Conservation (phyloP, 2,329 filamentous ascomycete species). For the Chrysoporthe cubensis region DNA sequence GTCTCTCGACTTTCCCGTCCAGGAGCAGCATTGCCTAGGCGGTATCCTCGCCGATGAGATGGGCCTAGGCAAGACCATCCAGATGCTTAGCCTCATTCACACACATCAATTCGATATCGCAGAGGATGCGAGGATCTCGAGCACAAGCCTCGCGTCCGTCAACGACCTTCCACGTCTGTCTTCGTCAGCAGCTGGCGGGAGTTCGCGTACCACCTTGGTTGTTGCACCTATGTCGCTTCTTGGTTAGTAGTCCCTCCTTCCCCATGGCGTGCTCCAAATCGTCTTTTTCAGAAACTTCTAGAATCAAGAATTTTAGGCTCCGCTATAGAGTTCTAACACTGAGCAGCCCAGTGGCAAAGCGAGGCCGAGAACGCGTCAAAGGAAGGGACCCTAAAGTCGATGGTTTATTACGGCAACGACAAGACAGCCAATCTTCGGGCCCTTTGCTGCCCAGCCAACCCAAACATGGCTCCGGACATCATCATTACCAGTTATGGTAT, state of each 20-base stretch:
- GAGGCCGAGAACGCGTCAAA: conserved; percentile 91
- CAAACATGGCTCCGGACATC: conserved; percentile 77
- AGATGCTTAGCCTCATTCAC: conserved; percentile 95
- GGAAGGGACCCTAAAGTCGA: conserved; percentile 77
- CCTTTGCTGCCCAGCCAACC: conserved; percentile 76
- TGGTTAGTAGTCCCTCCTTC: background rate
- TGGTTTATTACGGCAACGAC: conserved; percentile 91
- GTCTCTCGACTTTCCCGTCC: conserved; percentile 86
- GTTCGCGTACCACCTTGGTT: conserved; percentile 83
- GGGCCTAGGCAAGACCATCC: conserved; percentile 97
- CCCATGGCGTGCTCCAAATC: background rate
- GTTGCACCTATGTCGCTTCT: conserved; percentile 96
- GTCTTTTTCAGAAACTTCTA: background rate
- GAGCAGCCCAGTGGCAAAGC: conserved; percentile 83
- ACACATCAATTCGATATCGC: conserved; percentile 70
- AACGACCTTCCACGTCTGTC: conserved; percentile 67
- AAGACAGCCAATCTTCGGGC: conserved; percentile 78
- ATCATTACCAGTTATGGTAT: conserved; percentile 95
- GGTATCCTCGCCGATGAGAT: conserved; percentile 96
- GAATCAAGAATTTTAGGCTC: background rate
- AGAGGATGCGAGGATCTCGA: conserved; percentile 41
- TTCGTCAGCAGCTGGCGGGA: conserved; percentile 58
- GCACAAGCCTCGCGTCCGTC: conserved; percentile 46
- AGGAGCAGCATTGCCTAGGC: conserved; percentile 93
- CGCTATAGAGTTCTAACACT: background rate